phyloP scores from a whole-genome alignment of 78 protist species.

The Dictyostelium brefeldianum region DNA sequence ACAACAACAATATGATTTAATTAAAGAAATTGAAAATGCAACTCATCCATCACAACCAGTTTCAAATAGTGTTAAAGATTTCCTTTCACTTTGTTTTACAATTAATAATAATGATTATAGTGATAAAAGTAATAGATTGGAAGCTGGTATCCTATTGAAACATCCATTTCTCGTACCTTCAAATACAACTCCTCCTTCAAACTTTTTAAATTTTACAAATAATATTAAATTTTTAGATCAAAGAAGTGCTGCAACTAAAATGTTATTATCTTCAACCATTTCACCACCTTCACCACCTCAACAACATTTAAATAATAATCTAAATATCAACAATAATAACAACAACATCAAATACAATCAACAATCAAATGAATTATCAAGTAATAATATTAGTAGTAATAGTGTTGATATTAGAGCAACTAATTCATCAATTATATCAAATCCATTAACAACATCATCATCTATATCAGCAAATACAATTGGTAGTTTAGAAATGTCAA shows the following conservation, averaged over 20 bases:
- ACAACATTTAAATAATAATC: background rate
- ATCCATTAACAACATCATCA: background rate
- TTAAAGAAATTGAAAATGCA: constrained; percentile 11
- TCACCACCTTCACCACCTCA: background rate
- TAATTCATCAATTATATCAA: constrained; percentile 2
- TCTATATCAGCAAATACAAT: background rate
- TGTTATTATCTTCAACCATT: background rate
- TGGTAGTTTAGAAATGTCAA: background rate
- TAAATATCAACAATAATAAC: background rate
- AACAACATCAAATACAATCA: background rate
- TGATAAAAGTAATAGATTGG: constrained; percentile 23
- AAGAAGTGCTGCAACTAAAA: background rate
- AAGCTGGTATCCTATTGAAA: constrained; percentile 61
- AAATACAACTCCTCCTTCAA: constrained; percentile 16
- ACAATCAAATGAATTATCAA: background rate
- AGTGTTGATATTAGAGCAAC: constrained; percentile 6
- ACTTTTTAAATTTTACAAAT: constrained; percentile 4
- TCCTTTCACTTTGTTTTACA: constrained; percentile 27
- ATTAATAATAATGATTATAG: background rate
- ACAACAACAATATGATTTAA: constrained; percentile 27
- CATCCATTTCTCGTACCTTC: constrained; percentile 55
- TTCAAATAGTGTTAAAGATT: constrained; percentile 42
- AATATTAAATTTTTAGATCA: background rate
- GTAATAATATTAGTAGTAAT: background rate
- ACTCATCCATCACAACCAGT: background rate